Evolutionary conservation across 2,329 filamentous ascomycete genomes (phyloP), one percentile per base, ranked within the genome.

Genomic region (Curvularia spicifera): DNA sequence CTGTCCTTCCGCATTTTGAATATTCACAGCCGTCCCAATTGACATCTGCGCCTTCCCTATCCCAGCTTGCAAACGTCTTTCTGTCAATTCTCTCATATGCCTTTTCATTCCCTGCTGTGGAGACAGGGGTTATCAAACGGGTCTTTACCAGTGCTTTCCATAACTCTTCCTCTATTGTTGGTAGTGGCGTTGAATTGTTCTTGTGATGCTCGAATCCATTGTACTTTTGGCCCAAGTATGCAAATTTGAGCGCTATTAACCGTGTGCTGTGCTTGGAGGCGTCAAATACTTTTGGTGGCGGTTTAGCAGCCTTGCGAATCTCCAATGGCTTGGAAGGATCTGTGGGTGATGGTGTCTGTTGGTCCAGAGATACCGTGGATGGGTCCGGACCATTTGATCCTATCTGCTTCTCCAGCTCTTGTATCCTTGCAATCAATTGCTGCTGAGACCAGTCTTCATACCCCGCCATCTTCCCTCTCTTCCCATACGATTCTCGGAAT

Each of bases 1-100:
- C 95, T 18, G 95, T 99, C 62, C 95, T 84, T 1, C 95, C 95
- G 72, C 94, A 97, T 77, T 99, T 99, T 35, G 91, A 93, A 77
- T 98, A 99, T 60, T 96, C 91, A 76, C 88, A 93, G 7, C 89
- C 88, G 33, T 91, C 87, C 84, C 92, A 97, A 76, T 91, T 89
- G 26, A 97, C 78, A 56, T 78, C 75, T 43, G 75, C 69, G 4
- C 80, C 79, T 33, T 73, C 62, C 75, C 72, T 48, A 70, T 76
- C 56, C 73, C 72, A 75, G 3, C 39, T 56, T 2, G 71, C 69
- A 42, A 82, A 82, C 2, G 61, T 70, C 60, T 70, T 71, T 26
- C 59, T 58, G 42, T 71, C 67, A 49, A 70, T 53, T 24, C 66
- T 66, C 29, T 52, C 65, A 57, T 70, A 66, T 83, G 82, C 57